These are phyloP conservation scores for Candida awuae DNA, from an alignment of 805 yeast genomes.

Conservation along the genomic window DNA sequence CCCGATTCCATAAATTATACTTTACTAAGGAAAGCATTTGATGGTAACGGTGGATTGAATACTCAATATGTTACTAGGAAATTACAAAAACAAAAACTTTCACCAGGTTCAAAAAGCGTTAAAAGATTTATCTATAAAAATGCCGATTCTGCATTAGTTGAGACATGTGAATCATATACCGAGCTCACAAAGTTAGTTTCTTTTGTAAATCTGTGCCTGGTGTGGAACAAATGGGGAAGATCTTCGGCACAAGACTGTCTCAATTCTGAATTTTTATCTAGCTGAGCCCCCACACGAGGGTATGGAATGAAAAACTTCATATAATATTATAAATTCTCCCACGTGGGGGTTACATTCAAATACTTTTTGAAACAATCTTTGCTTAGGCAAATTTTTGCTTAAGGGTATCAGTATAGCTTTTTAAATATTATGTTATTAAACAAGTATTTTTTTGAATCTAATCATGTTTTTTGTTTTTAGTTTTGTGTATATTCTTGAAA, in stretches of 20 bases:
- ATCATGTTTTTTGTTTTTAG: too few relatives aligned
- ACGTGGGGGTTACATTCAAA: too few relatives aligned
- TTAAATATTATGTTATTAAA: too few relatives aligned
- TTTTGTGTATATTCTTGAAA: too few relatives aligned
- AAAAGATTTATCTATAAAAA: slow-evolving; percentile 12
- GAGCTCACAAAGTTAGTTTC: slow-evolving; percentile 16
- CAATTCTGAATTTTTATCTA: slow-evolving; percentile 1
- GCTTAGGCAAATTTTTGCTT: too few relatives aligned
- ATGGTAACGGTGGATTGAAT: slow-evolving; percentile 23
- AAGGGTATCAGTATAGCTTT: too few relatives aligned
- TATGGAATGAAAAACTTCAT: too few relatives aligned
- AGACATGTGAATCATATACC: background rate
- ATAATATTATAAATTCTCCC: too few relatives aligned
- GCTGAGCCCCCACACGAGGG: too few relatives aligned
- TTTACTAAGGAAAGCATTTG: slow-evolving; percentile 32
- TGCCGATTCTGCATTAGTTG: slow-evolving; percentile 7
- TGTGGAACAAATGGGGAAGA: slow-evolving; percentile 32
- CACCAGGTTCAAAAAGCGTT: slow-evolving; percentile 16
- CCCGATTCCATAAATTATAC: slow-evolving; percentile 20
- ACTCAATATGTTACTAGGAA: slow-evolving; percentile 14
- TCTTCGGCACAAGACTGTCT: slow-evolving; percentile 2
- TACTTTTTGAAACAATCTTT: too few relatives aligned
- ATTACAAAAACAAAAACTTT: slow-evolving; percentile 15
- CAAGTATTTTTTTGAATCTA: too few relatives aligned
- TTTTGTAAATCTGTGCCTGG: slow-evolving; percentile 26